These are phyloP conservation scores for Scenedesmus sp. DNA, from an alignment of 163 green algal genomes.

Conservation along the genomic window DNA sequence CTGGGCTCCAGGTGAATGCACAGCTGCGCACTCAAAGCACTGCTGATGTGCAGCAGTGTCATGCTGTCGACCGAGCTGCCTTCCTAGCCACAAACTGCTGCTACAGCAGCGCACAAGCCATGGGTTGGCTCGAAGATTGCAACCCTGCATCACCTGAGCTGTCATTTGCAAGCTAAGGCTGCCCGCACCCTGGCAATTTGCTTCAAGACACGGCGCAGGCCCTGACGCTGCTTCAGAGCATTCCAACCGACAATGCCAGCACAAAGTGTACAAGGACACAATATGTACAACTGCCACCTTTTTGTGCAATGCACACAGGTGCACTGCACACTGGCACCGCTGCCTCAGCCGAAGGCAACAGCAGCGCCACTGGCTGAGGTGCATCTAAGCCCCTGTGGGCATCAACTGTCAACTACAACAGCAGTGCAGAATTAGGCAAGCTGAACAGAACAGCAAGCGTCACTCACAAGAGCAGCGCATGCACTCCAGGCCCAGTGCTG, in stretches of 20 bases:
- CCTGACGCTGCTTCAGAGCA: background rate
- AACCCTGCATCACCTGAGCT: background rate
- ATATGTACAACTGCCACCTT: background rate
- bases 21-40: too few relatives aligned
- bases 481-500: background rate
- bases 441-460: background rate
- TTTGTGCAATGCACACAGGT: background rate
- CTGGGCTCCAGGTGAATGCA: too few relatives aligned
- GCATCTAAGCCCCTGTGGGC: too few relatives aligned
- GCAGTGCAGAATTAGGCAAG: background rate
- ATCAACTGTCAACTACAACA: background rate
- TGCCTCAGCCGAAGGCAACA: background rate
- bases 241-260: background rate
- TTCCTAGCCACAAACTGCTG: too few relatives aligned
- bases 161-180: too few relatives aligned
- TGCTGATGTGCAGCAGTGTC: too few relatives aligned
- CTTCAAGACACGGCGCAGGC: too few relatives aligned
- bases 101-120: too few relatives aligned
- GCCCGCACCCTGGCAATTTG: too few relatives aligned
- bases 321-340: background rate
- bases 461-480: background rate
- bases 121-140: background rate
- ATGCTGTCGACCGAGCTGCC: too few relatives aligned
- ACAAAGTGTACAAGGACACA: background rate
- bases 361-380: background rate